These are phyloP conservation scores for Cordyceps pruinosa DNA, from an alignment of 2,329 filamentous ascomycete species.

Conservation along the genomic window DNA sequence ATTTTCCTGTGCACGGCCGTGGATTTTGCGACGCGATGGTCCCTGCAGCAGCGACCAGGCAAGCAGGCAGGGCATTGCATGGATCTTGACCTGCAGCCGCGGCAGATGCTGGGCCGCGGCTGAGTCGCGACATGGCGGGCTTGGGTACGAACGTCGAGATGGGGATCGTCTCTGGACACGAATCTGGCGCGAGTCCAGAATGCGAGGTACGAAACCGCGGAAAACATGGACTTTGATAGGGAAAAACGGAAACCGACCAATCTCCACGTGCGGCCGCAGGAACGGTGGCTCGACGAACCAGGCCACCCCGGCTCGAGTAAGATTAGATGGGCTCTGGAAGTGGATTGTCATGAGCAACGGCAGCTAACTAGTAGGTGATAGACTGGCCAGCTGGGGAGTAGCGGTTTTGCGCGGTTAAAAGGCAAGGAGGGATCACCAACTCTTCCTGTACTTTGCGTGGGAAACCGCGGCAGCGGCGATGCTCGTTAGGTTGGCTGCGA, in stretches of 20 bases:
- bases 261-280: background rate
- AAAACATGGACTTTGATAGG: background rate
- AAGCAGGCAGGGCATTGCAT: too few relatives aligned
- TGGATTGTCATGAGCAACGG: background rate
- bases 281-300: background rate
- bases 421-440: too few relatives aligned
- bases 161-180: background rate
- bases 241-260: background rate
- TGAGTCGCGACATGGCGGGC: too few relatives aligned
- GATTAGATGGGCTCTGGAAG: background rate
- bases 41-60: too few relatives aligned
- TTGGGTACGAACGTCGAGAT: background rate
- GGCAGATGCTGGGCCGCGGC: background rate
- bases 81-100: background rate
- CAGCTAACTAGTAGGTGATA: background rate
- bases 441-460: too few relatives aligned
- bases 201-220: too few relatives aligned
- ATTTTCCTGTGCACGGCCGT: too few relatives aligned
- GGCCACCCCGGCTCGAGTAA: conserved; percentile 7
- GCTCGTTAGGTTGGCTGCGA: too few relatives aligned
- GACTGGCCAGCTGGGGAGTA: too few relatives aligned
- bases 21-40: too few relatives aligned
- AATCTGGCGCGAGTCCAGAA: background rate
- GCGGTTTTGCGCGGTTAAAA: too few relatives aligned
- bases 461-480: too few relatives aligned